These are phyloP conservation scores for Sporisorium sorghi DNA, from an alignment of 1,284 basidiomycete species.

Conservation along the genomic window DNA sequence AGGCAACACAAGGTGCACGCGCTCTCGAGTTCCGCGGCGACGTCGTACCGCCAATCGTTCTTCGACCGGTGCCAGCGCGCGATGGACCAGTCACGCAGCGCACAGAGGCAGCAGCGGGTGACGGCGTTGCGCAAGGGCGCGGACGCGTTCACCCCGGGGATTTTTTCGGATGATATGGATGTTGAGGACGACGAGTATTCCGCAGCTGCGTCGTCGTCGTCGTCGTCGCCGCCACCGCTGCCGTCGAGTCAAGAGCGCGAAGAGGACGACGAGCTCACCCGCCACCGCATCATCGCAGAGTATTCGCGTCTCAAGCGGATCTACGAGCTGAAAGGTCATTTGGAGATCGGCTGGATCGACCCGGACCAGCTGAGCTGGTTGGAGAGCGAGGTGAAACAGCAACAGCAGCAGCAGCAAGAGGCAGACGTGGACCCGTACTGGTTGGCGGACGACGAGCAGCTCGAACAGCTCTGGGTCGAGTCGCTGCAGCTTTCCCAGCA, in stretches of 20 bases:
- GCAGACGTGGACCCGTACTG: slow-evolving; percentile 22
- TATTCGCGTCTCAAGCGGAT: slow-evolving; percentile 41
- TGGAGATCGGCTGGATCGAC: slow-evolving; percentile 53
- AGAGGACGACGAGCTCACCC: slow-evolving; percentile 47
- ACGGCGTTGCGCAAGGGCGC: slow-evolving; percentile 23
- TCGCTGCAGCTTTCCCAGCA: slow-evolving; percentile 10
- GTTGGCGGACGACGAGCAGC: slow-evolving; percentile 24
- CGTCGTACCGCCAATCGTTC: slow-evolving; percentile 32
- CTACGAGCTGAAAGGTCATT: slow-evolving; percentile 43
- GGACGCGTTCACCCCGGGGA: slow-evolving; percentile 15
- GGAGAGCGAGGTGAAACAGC: slow-evolving; percentile 18
- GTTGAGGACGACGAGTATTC: slow-evolving; percentile 6
- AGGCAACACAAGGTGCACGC: slow-evolving; percentile 14
- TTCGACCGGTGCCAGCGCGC: slow-evolving; percentile 43
- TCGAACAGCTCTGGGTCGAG: slow-evolving; percentile 38
- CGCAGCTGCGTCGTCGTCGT: background rate
- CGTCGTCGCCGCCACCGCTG: background rate
- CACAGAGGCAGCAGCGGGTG: background rate
- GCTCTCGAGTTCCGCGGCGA: slow-evolving; percentile 7
- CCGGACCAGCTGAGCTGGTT: slow-evolving; percentile 47
- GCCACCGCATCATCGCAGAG: slow-evolving; percentile 41
- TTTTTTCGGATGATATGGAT: slow-evolving; percentile 32
- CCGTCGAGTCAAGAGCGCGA: slow-evolving; percentile 14
- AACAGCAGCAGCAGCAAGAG: slow-evolving; percentile 4
- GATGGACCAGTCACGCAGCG: slow-evolving; percentile 16